Percentiles rank a stretch among this genome's conserved stretches.
Conservation (phyloP, 176 grass and related monocot genomes). For the Leersia perrieri region DNA sequence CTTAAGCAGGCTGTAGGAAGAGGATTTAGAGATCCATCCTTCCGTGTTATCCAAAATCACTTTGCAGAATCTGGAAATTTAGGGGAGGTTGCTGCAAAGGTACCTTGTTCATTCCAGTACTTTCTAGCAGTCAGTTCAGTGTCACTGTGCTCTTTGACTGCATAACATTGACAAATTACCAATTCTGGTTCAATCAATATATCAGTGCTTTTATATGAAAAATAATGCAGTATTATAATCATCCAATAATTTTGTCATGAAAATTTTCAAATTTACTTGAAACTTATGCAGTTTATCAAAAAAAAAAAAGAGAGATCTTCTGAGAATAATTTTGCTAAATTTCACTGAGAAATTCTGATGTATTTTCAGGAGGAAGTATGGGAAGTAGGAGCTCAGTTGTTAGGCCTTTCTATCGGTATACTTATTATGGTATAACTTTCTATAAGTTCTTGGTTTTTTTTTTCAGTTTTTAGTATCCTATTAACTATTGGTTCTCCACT, state of each 20-base stretch:
- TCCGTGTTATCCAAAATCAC: constrained; percentile 94
- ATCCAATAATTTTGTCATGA: neutral
- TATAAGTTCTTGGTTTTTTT: constrained; percentile 20
- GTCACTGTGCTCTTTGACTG: neutral
- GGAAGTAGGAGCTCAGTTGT: constrained; percentile 88
- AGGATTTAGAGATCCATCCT: constrained; percentile 88
- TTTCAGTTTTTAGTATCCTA: neutral
- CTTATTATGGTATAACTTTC: constrained; percentile 62
- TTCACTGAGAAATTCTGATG: neutral
- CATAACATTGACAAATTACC: neutral
- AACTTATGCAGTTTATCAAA: neutral
- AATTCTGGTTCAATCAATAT: neutral
- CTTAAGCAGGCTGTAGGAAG: constrained; percentile 78
- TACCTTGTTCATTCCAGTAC: constrained; percentile 26
- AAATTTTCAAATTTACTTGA: neutral
- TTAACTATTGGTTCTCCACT: constrained; percentile 8
- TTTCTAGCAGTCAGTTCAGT: constrained; percentile 4
- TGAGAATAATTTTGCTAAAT: neutral
- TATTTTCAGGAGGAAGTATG: constrained; percentile 95
- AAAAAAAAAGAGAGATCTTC: neutral
- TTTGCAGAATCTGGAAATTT: constrained; percentile 80
- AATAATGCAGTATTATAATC: neutral
- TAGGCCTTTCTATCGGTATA: constrained; percentile 67
- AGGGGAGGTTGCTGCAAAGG: constrained; percentile 95
- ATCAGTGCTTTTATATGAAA: constrained; percentile 4